phyloP scores from a whole-genome alignment of 345 rosid genomes.

The Acer negundo region DNA sequence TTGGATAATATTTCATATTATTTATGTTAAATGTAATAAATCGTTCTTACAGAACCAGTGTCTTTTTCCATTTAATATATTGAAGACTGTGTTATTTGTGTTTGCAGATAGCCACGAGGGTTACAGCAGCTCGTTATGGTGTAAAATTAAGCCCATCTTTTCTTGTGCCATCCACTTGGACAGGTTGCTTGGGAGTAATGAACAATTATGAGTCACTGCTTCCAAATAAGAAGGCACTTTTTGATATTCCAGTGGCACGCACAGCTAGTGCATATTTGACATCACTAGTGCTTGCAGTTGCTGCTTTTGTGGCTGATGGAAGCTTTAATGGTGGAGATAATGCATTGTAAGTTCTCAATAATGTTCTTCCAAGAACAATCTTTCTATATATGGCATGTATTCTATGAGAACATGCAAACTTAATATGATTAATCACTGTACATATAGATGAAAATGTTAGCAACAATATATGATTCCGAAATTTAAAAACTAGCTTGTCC shows the following conservation, averaged over 20 bases:
- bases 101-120: slow-evolving; percentile 81
- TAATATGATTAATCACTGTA: too few species aligned
- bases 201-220: slow-evolving; percentile 88
- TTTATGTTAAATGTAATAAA: not conserved
- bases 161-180: slow-evolving; percentile 93
- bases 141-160: slow-evolving; percentile 89
- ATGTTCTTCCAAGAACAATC: not conserved
- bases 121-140: slow-evolving; percentile 68
- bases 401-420: not conserved
- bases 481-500: not conserved
- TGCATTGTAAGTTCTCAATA: slow-evolving; percentile 65
- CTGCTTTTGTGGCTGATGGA: slow-evolving; percentile 82
- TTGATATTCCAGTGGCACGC: slow-evolving; percentile 87
- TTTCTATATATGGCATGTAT: not conserved
- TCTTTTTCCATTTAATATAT: not conserved
- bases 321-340: slow-evolving; percentile 93
- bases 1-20: not conserved
- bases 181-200: slow-evolving; percentile 94
- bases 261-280: slow-evolving; percentile 89
- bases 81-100: not conserved
- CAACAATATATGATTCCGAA: not conserved
- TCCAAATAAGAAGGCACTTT: slow-evolving; percentile 82
- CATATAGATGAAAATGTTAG: not conserved
- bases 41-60: not conserved
- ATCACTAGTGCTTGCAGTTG: slow-evolving; percentile 67